phyloP scores from a whole-genome alignment of 2,329 filamentous ascomycete genomes.

The Pleomassaria siparia region DNA sequence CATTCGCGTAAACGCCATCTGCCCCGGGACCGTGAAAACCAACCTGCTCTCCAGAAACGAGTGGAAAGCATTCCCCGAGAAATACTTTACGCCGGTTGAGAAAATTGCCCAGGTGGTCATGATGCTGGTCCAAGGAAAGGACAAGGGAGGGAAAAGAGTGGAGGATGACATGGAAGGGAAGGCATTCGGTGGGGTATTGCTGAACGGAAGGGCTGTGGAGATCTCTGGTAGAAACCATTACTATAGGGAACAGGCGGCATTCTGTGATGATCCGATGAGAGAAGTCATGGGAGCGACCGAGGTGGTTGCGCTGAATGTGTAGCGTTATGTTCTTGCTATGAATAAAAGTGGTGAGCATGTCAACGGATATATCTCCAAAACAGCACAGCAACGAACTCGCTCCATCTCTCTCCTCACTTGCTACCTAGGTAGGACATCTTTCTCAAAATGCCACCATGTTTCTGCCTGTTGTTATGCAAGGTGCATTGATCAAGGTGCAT shows the following conservation, averaged over 20 bases:
- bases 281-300: constrained; percentile 27
- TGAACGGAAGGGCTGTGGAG: constrained; percentile 21
- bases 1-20: constrained; percentile 44
- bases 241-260: constrained; percentile 21
- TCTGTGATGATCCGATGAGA: constrained; percentile 23
- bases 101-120: constrained; percentile 30
- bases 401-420: too few relatives aligned
- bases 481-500: too few relatives aligned
- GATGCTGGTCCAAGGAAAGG: constrained; percentile 26
- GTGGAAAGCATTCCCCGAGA: constrained; percentile 33
- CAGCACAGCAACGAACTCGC: too few relatives aligned
- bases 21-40: constrained; percentile 40
- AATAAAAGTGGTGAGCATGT: too few relatives aligned
- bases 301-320: constrained; percentile 9
- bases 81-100: constrained; percentile 32
- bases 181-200: constrained; percentile 13
- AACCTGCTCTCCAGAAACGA: constrained; percentile 29
- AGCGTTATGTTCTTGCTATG: too few relatives aligned
- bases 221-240: constrained; percentile 23
- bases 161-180: constrained; percentile 22
- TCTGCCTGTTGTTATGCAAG: too few relatives aligned
- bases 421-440: too few relatives aligned
- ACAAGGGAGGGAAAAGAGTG: constrained; percentile 15
- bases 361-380: too few relatives aligned
- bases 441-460: too few relatives aligned